Base-by-base conservation (phyloP, 1,284 basidiomycete genomes). In the Irpex sp. region DNA sequence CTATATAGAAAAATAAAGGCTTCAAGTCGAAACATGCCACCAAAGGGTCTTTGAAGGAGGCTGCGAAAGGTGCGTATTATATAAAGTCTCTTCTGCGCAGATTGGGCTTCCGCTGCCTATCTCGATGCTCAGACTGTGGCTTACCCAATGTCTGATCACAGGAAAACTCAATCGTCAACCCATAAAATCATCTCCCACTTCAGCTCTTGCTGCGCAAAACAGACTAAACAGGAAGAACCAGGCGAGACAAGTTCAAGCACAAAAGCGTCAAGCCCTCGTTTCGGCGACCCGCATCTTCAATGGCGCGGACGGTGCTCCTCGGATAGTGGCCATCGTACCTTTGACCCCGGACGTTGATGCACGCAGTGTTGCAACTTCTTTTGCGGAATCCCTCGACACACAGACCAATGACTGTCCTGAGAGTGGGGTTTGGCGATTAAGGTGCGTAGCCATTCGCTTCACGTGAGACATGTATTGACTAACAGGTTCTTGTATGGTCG, bases 21-120 rank as follows among this genome's bases (percentile, higher is more conserved):
- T 97, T 93, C 83, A 96, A 96, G 74, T 93, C 92, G 0, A 91
- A 88, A 72, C 94, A 97, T 81, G 85, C 94, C 0, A 86, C 92
- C 4, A 96, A 97, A 76, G 87, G 87, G 6, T 83, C 89, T 0
- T 72, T 94, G 54, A 94, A 92, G 74, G 89, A 93, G 51, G 83
- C 85, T 49, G 87, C 92, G 13, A 96, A 95, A 80, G 94, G 94
- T 89, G 43, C 54, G 76, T 67, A 19, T 19, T 21, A 2, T 9
- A 51, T 17, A 26, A 8, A 9, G 9, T 26, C 17, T 37, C 33
- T 53, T 50, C 31, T 54, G 33, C 31, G n/a, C 26, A 35, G 43
- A 53, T 5, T 17, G 8, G 11, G 17, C 4, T 51, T 26, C 26
- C 26, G 26, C 26, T 26, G 26, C 49, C 39, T 35, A 50, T 53